Percentiles rank a stretch among this genome's conserved stretches.
Conservation (phyloP, 1,284 basidiomycete genomes). For the Malassezia dermatis region DNA sequence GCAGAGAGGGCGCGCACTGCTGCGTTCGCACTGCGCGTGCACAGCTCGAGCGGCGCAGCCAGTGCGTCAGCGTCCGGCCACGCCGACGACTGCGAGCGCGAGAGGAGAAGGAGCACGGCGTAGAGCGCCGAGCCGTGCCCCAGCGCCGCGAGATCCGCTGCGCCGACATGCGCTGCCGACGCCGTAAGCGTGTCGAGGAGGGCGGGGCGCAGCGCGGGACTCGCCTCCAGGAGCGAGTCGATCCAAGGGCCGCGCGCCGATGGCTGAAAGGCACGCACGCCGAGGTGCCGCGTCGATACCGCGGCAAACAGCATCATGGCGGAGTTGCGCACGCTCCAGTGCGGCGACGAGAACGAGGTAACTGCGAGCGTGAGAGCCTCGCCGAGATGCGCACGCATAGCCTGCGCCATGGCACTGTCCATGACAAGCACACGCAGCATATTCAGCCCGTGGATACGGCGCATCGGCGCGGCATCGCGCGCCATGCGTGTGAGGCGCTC, state of each 20-base stretch:
- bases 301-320: slow-evolving; percentile 48
- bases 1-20: slow-evolving; percentile 31
- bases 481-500: slow-evolving; percentile 5
- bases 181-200: neutral
- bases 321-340: slow-evolving; percentile 48
- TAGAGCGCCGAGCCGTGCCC: slow-evolving; percentile 27
- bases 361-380: slow-evolving; percentile 41
- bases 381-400: slow-evolving; percentile 30
- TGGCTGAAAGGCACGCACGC: slow-evolving; percentile 4
- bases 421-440: slow-evolving; percentile 42
- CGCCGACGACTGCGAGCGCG: slow-evolving; percentile 22
- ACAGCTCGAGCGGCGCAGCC: slow-evolving; percentile 19
- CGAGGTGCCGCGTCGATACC: slow-evolving; percentile 42
- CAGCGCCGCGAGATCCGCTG: neutral
- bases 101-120: slow-evolving; percentile 35
- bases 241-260: neutral
- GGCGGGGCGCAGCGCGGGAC: slow-evolving; percentile 9
- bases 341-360: slow-evolving; percentile 40
- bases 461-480: slow-evolving; percentile 10
- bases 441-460: slow-evolving; percentile 46
- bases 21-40: slow-evolving; percentile 25
- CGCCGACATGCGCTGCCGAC: neutral
- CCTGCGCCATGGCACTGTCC: slow-evolving; percentile 28
- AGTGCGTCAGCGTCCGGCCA: slow-evolving; percentile 7
- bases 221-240: slow-evolving; percentile 14